Evolutionary conservation across 257 asterid species (phyloP).

Genomic region (Petrea volubilis): DNA sequence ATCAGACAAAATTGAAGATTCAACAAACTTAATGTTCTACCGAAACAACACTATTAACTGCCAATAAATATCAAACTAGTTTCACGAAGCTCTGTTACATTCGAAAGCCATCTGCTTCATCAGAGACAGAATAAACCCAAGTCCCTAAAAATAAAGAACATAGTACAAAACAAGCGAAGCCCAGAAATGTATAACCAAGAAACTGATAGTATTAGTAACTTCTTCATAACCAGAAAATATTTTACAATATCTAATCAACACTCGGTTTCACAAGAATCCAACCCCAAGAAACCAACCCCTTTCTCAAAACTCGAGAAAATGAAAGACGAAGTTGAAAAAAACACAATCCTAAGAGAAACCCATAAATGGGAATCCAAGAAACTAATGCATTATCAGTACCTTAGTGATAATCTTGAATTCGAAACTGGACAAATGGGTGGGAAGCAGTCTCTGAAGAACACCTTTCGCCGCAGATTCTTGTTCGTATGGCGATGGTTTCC

Average conservation of each 20-base stretch:
- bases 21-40: background rate
- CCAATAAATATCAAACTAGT: background rate
- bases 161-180: background rate
- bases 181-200: background rate
- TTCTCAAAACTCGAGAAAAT: background rate
- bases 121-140: background rate
- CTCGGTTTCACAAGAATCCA: background rate
- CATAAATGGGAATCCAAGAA: constrained; percentile 6
- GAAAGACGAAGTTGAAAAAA: background rate
- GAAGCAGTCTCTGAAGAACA: constrained; percentile 79
- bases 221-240: background rate
- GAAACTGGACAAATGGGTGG: constrained; percentile 72
- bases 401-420: constrained; percentile 58
- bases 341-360: background rate
- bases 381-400: constrained; percentile 38
- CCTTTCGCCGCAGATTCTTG: constrained; percentile 90
- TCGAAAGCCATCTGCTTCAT: background rate
- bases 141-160: background rate
- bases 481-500: constrained; percentile 43
- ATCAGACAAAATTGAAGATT: background rate
- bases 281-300: too few relatives aligned
- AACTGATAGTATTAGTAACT: background rate
- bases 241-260: background rate
- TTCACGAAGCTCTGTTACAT: background rate
- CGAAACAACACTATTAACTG: background rate